Evolutionary conservation across 75 land plant genomes (phyloP), one percentile per base, ranked within the genome.

Genomic region (Larix kaempferi): DNA sequence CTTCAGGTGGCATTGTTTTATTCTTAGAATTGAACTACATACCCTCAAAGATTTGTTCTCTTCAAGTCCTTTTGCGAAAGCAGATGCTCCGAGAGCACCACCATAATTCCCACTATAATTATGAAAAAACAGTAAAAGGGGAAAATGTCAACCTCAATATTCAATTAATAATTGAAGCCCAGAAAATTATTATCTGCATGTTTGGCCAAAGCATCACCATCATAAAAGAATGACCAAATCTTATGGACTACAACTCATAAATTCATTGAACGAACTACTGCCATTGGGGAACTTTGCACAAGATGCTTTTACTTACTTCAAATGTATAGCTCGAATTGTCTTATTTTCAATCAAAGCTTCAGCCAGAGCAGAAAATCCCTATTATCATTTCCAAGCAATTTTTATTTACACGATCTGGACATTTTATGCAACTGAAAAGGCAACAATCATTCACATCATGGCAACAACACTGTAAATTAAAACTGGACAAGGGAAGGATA

Each of bases 301-400:
- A 15, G 26, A 49, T 55, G 57, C 25, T 39, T 41, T 66, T 25
- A 83, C 88, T 90, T 77, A 98, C 99, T 91, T 95, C 69, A 98
- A 83, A 77, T 95, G 94, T 66, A 98, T 57, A 14, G 85, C 78
- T 60, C 85, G 76, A 58, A 98, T 76, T 11, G 86, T 81, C 29
- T 84, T 95, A 74, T 93, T 98, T 73, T 87, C 94, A 74, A 88
- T 84, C 64, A 98, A 80, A 58, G 98, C 94, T 59, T 90, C 96
- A 78, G 88, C 96, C 74, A 98, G 76, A 78, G 96, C 83, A 74
- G 99, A 78, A 86, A 98, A 93, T 73, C 99, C 99, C 99, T 98
- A 80, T 81, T 21, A 78, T 52, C 23, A 29, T n/a, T 37, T 33
- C 74, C 71, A 64, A 81, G 80, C 82, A 82, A 75, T 73, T 49